Evolutionary conservation across 176 grass and related monocot species (phyloP), one percentile per base, ranked within the genome.

Genomic region (Leersia perrieri): DNA sequence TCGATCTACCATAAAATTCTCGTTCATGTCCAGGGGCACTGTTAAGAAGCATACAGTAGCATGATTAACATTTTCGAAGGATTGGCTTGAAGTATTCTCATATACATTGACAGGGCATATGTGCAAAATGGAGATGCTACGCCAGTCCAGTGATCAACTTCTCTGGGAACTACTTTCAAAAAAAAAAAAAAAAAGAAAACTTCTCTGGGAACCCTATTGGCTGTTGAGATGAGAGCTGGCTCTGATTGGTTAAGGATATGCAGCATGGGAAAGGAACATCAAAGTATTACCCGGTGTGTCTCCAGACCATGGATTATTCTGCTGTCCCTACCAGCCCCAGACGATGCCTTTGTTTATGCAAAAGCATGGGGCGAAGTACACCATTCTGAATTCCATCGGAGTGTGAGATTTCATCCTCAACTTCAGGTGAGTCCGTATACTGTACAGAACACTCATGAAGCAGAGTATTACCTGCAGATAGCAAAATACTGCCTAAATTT

Each of bases 221-320:
- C 70, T 75, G 76, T 55, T 34, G 76, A 57, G 35, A 38, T 38
- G 35, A 73, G 76, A 89, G 82, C 70, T 80, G 81, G 81, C 49
- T 33, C 41, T 28, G 38, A 71, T 36, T 42, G 41, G 42, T 71
- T 72, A 72, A 66, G 68, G 57, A 71, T 77, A 70, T 69, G 18
- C 44, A 64, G 33, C 70, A 71, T 10, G 31, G 60, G 68, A 74
- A 72, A 74, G 9, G 47, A 51, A 75, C 49, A 58, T 4, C 70
- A 13, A 70, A 70, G 63, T 30, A 64, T 70, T 89, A 82, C 71
- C 82, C 40, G 63, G 53, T 32, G 39, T 88, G 87, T 84, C 32
- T 51, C 82, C 70, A 65, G 87, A 71, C 76, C 36, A 70, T 27
- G 70, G 51, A 89, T 70, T 80, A 75, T 89, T 89, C 63, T 89